Evolutionary conservation across 2,329 filamentous ascomycete genomes (phyloP), one percentile per base, ranked within the genome.

Genomic region (Macroventuria anomochaeta): DNA sequence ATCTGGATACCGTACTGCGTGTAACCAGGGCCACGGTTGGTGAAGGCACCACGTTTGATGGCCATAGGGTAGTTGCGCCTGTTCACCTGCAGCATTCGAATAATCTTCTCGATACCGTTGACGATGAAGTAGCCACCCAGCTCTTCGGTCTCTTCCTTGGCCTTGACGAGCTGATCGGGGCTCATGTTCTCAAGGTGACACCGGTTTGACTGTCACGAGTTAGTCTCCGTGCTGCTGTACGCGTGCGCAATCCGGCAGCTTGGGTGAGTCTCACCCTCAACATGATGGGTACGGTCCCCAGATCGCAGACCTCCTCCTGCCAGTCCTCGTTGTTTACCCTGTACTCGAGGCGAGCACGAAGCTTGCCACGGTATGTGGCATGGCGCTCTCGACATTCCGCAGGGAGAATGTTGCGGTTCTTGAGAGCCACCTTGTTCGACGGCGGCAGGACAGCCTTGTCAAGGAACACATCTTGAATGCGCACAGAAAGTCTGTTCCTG

Each of bases 61-160:
- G 93, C 93, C 85, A 97, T 90, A 43, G 95, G 93, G 70, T 91
- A 97, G 75, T 99, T 99, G 69, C 95, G 85, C 75, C 91, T 86
- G 72, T 92, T 91, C 58, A 97, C 85, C 60, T 96, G 88, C 58
- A 99, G 82, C 80, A 97, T 87, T 71, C 95, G 91, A 66, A 97
- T 92, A 53, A 97, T 85, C 79, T 97, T 97, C 76, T 99, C 95
- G 69, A 93, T 96, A 61, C 95, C 95, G 74, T 99, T 99, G 68
- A 99, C 90, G 67, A 99, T 87, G 71, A 97, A 99, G 75, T 97
- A 99, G 37, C 95, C 95, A 31, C 95, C 95, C 26, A 97, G 78
- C 76, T 99, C 95, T 76, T 99, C 95, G 0, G 93, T 90, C 76
- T 99, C 95, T 77, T 99, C 95, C 73, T 97, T 96, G 56, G 86